Evolutionary conservation across 352 stramenopile species (phyloP).

Genomic region (Phytopythium kandeliae): DNA sequence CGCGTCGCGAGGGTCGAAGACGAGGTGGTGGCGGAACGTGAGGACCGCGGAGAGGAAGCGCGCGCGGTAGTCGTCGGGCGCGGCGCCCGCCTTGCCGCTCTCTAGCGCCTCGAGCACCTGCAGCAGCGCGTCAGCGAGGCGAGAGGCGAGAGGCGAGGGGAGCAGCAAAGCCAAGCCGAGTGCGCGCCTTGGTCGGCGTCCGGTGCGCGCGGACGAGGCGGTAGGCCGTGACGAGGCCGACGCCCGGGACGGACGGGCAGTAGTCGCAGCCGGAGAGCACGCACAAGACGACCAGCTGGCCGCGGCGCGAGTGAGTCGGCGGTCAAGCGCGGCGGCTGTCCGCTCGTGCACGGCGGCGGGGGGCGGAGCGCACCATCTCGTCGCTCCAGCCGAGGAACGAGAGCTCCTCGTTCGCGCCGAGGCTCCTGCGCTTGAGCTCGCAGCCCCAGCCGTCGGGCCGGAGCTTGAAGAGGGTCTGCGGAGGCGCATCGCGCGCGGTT

Average conservation of each 20-base stretch:
- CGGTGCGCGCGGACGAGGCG: slow-evolving; percentile 55
- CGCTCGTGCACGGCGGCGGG: too few relatives aligned
- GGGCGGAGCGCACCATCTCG: slow-evolving; percentile 55
- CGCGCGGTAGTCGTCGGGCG: slow-evolving; percentile 35
- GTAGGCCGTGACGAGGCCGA: slow-evolving; percentile 85
- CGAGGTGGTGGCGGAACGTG: slow-evolving; percentile 86
- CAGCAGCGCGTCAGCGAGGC: not conserved
- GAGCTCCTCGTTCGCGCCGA: slow-evolving; percentile 76
- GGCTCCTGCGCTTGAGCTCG: slow-evolving; percentile 78
- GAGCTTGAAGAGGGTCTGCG: slow-evolving; percentile 93
- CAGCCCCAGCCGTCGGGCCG: slow-evolving; percentile 79
- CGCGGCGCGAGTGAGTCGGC: too few relatives aligned
- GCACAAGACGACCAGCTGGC: slow-evolving; percentile 76
- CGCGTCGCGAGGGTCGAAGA: slow-evolving; percentile 75
- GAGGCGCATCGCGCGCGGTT: not conserved
- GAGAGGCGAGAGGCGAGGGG: too few relatives aligned
- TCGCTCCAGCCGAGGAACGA: slow-evolving; percentile 83
- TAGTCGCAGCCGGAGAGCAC: slow-evolving; percentile 90
- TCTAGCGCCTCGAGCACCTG: slow-evolving; percentile 56
- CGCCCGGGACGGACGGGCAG: slow-evolving; percentile 56
- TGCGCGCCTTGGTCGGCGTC: slow-evolving; percentile 36
- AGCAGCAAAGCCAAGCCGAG: not conserved
- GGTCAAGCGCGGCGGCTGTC: too few relatives aligned
- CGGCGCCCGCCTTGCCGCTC: slow-evolving; percentile 28
- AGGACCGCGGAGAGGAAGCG: slow-evolving; percentile 64